Base-by-base conservation (phyloP, 176 grass and related monocot species). In the Triticum monococcum region DNA sequence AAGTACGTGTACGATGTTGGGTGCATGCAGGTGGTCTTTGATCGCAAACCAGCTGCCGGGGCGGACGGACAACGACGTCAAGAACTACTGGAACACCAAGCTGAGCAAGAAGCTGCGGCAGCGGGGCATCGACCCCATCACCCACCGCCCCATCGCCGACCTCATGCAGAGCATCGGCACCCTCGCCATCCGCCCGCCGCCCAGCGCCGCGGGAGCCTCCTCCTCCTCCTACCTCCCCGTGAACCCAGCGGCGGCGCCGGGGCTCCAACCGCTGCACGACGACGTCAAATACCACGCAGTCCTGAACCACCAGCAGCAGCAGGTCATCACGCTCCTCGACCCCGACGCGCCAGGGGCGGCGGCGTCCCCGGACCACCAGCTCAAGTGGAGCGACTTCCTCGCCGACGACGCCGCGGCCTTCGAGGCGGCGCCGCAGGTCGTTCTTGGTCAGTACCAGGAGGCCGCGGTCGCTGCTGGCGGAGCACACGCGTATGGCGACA, bases 31-130 rank as follows among this genome's bases (percentile, higher is more conserved):
- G 89, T 99, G 97, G 97, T 96, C 97, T 9, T 85, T 96, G 85
- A 99, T 99, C 77, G 97, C 92, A 30, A 96, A 94, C 40, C 91
- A 95, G 81, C 90, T 99, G 81, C 94, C 94, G 0, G 97, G 97
- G 40, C 89, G 97, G 38, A 99, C 97, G 45, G 92, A 99, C 90
- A 99, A 99, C 76, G 97, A 96, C 45, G 92, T 99, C 72, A 99
- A 99, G 89, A 99, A 99, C 80, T 93, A 94, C 82, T 99, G 97
- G 97, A 99, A 99, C 88, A 99, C 97, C 82, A 99, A 94, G 87
- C 89, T 99, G 40, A 98, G 97, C 88, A 99, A 94, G 86, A 77
- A 77, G 74, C 92, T 98, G 64, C 77, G 84, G 74, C 94, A 96
- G 81, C 90, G 88, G 16, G 97, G 97, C 18, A 98, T 98, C 59